Percentiles rank a stretch among this genome's conserved stretches.
These are phyloP conservation scores for Leccinum disarticulatum DNA, from an alignment of 768 basidiomycete genomes.

Conservation along the genomic window DNA sequence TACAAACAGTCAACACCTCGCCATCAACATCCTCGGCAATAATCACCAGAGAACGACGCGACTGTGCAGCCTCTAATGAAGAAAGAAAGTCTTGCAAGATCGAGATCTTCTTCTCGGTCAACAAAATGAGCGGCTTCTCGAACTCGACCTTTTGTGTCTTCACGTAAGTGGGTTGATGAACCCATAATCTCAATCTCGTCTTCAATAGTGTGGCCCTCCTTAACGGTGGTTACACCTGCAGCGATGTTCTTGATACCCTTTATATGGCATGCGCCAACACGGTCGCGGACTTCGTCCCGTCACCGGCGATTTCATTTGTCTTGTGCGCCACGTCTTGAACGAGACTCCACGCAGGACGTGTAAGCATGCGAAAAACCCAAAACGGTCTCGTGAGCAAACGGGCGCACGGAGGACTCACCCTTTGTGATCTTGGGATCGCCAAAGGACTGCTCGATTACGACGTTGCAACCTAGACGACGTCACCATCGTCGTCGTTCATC, in stretches of 20 bases:
- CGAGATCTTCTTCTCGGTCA: constrained; percentile 98
- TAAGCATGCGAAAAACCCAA: constrained; percentile 8
- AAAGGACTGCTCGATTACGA: too few species aligned
- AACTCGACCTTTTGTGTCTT: constrained; percentile 95
- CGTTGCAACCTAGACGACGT: too few species aligned
- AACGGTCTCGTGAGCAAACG: not conserved
- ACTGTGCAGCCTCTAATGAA: constrained; percentile 78
- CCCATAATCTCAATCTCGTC: constrained; percentile 98
- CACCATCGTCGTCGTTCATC: too few species aligned
- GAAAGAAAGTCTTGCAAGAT: constrained; percentile 93
- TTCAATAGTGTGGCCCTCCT: constrained; percentile 96
- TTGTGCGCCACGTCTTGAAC: constrained; percentile 95
- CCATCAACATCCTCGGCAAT: constrained; percentile 98
- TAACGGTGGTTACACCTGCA: constrained; percentile 98
- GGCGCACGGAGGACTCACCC: constrained; percentile 43
- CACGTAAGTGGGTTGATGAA: constrained; percentile 99
- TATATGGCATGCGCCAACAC: constrained; percentile 95
- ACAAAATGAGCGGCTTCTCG: constrained; percentile 91
- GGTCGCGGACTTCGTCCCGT: constrained; percentile 97
- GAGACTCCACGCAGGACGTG: constrained; percentile 48
- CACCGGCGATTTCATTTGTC: constrained; percentile 96
- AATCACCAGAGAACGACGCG: constrained; percentile 89
- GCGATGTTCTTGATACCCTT: constrained; percentile 99
- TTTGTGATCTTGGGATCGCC: too few species aligned
- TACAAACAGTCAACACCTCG: constrained; percentile 95